phyloP scores from a whole-genome alignment of 345 rosid species.

The Hibiscus mutabilis region DNA sequence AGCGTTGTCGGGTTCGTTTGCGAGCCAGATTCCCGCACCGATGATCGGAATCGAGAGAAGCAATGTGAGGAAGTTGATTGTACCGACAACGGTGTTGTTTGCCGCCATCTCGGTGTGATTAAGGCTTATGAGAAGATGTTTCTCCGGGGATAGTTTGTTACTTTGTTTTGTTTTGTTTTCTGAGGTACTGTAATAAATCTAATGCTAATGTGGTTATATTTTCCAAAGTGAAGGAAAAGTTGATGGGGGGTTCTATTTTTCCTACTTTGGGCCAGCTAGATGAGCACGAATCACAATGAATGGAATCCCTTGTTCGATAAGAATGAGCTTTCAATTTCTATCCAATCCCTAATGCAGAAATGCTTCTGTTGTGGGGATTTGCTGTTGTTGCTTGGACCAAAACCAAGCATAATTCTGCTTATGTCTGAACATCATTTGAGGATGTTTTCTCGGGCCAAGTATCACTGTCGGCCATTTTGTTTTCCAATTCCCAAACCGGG shows the following conservation, averaged over 20 bases:
- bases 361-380: background rate
- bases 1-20: constrained; percentile 64
- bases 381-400: no score
- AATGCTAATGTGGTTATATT: background rate
- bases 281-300: no score
- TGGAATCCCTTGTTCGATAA: background rate
- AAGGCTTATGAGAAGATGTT: no score
- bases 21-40: constrained; percentile 87
- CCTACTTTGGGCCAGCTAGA: background rate
- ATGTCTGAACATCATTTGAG: no score
- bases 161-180: no score
- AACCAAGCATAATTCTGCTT: no score
- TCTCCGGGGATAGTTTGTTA: background rate
- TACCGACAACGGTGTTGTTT: constrained; percentile 75
- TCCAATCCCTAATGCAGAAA: no score
- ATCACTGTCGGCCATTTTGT: background rate
- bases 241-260: background rate
- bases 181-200: no score
- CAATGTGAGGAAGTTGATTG: constrained; percentile 77
- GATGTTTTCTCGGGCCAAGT: background rate
- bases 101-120: constrained; percentile 42
- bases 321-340: background rate
- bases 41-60: constrained; percentile 81
- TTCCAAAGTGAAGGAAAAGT: background rate
- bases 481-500: background rate